These are phyloP conservation scores for Thalassia testudinum DNA, from an alignment of 116 monocot species.

Conservation along the genomic window DNA sequence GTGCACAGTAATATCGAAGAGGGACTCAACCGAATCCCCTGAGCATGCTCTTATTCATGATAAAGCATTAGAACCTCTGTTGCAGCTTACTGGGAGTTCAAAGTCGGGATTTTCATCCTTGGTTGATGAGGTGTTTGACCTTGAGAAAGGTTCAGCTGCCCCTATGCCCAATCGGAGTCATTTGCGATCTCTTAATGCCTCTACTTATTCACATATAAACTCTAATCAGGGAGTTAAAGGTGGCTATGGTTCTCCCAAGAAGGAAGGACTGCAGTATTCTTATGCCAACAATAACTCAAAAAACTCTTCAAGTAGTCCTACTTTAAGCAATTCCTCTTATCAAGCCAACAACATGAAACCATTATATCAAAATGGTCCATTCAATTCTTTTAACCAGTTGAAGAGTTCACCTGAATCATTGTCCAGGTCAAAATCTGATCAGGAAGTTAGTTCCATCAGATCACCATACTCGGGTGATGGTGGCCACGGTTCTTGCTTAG, in stretches of 20 bases:
- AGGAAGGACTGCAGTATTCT: slow-evolving; percentile 28
- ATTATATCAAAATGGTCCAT: slow-evolving; percentile 13
- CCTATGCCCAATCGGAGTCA: slow-evolving; percentile 16
- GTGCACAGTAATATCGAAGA: slow-evolving; percentile 9
- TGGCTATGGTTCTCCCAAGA: slow-evolving; percentile 29
- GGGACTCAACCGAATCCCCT: slow-evolving; percentile 16
- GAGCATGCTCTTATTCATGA: slow-evolving; percentile 24
- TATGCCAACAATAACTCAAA: slow-evolving; percentile 18
- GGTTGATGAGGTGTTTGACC: slow-evolving; percentile 88
- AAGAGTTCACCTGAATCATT: slow-evolving; percentile 14
- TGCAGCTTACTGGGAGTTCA: slow-evolving; percentile 28
- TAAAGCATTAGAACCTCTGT: slow-evolving; percentile 19
- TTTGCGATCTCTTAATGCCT: slow-evolving; percentile 16
- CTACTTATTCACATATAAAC: slow-evolving; percentile 16
- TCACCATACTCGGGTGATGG: slow-evolving; percentile 24
- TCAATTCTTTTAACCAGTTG: slow-evolving; percentile 31
- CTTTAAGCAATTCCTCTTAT: slow-evolving; percentile 20
- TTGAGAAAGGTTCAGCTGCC: slow-evolving; percentile 36
- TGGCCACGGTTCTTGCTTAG: slow-evolving; percentile 18
- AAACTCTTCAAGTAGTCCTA: slow-evolving; percentile 14
- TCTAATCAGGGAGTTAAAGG: slow-evolving; percentile 26
- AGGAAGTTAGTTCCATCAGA: slow-evolving; percentile 33
- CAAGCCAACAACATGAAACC: slow-evolving; percentile 25
- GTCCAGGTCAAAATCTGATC: slow-evolving; percentile 32
- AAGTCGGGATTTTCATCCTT: slow-evolving; percentile 68